Base-by-base conservation (phyloP, 2,329 filamentous ascomycete species). In the Penicillium digitatum region DNA sequence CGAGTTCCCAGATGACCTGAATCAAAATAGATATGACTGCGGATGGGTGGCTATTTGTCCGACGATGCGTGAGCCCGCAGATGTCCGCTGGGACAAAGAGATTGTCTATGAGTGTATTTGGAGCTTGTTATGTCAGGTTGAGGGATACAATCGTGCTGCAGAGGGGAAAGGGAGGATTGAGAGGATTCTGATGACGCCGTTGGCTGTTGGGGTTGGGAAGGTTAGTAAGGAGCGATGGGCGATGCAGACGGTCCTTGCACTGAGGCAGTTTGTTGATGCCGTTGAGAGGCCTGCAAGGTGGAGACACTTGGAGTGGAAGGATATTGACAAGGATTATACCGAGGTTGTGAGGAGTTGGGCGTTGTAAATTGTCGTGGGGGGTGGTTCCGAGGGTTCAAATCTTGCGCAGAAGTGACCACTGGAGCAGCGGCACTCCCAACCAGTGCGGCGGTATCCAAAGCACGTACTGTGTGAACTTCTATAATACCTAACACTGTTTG, bases 61-160 rank as follows among this genome's bases (percentile, higher is more conserved):
- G 24, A 82, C 80, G 0, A 83, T 82, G 81, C 71, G 79, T 18
- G 64, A 73, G 31, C 80, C 80, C 0, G 57, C 68, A 5, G 59
- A 70, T 22, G 78, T 76, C 10, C 59, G 43, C 6, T 82, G 81
- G 80, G 76, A 82, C 61, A 69, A 74, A 2, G 81, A 82, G 63
- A 70, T 83, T 9, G 75, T 82, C 3, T 82, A 81, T 58, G 77
- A 82, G 63, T 80, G 79, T 66, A 63, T 81, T 0, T 82, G 80
- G 81, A 78, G 74, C 59, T 62, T 83, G 55, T 62, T 82, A 20
- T 78, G 76, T 59, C 72, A 76, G 18, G 57, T 82, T 1, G 78
- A 81, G 37, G 73, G 72, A 22, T 76, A 78, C 60, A 83, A 82
- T 63, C 67, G 72, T 10, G 16, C 8, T 31, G 5, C 9, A 3